A percentile compares a stretch with the other conserved stretches of the same genome.
Conservation (phyloP, 2,329 filamentous ascomycete genomes). For the Hirsutella minnesotensis region DNA sequence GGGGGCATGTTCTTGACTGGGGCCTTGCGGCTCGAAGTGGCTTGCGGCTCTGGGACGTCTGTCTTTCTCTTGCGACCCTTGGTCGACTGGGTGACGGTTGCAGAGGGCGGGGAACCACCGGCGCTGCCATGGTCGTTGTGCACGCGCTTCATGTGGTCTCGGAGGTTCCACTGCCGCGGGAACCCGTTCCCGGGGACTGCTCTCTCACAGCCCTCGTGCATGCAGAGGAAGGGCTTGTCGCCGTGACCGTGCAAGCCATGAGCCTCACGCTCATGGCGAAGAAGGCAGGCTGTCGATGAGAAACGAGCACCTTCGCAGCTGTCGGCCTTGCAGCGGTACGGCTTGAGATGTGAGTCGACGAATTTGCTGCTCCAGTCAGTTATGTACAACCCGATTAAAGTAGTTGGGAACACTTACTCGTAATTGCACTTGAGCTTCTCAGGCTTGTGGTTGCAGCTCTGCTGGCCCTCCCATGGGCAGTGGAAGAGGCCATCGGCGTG, state of each 20-base stretch:
- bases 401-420: constrained; percentile 56
- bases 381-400: not conserved
- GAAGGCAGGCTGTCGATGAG: constrained; percentile 87
- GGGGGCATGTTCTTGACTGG: constrained; percentile 27
- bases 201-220: constrained; percentile 78
- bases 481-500: constrained; percentile 74
- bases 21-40: constrained; percentile 35
- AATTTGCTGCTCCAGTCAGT: constrained; percentile 61
- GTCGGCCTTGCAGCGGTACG: constrained; percentile 83
- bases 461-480: constrained; percentile 71
- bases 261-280: constrained; percentile 89
- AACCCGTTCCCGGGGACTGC: constrained; percentile 76
- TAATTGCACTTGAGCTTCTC: constrained; percentile 99
- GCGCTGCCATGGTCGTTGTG: constrained; percentile 52
- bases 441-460: constrained; percentile 72
- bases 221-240: constrained; percentile 83
- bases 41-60: constrained; percentile 29
- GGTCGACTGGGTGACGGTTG: constrained; percentile 17
- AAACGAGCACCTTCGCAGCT: constrained; percentile 79
- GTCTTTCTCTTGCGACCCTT: constrained; percentile 49
- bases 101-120: constrained; percentile 27
- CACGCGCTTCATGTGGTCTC: constrained; percentile 94
- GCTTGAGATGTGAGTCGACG: constrained; percentile 91
- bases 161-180: constrained; percentile 87
- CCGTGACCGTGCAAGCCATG: constrained; percentile 94